Conservation (phyloP, 176 grass and related monocot genomes). For the Eleusine coracana region DNA sequence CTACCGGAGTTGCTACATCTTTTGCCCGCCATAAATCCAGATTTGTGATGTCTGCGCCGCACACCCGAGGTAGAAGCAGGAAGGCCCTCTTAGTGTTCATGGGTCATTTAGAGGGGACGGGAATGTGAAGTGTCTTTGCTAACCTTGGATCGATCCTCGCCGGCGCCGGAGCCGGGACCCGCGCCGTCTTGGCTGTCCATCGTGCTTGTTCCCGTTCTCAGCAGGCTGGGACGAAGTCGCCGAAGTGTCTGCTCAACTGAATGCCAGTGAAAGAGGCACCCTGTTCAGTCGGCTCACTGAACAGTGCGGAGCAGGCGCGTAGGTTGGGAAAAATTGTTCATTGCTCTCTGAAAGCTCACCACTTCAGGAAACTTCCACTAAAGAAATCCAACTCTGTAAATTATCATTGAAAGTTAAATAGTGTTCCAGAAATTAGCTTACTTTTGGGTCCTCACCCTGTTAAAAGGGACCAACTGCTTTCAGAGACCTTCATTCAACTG, state of each 20-base stretch:
- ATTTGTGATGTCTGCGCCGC: slow-evolving; percentile 7
- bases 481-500: too few relatives aligned
- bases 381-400: too few relatives aligned
- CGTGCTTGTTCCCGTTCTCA: not conserved
- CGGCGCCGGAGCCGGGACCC: not conserved
- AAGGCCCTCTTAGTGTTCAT: slow-evolving; percentile 22
- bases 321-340: too few relatives aligned
- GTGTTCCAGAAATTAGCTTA: too few relatives aligned
- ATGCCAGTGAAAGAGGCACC: not conserved
- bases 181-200: slow-evolving; percentile 26
- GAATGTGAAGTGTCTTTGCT: not conserved
- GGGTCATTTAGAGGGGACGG: not conserved
- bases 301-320: not conserved
- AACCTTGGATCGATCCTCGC: slow-evolving; percentile 35
- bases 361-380: too few relatives aligned
- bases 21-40: not conserved
- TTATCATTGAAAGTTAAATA: too few relatives aligned
- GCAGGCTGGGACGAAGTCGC: slow-evolving; percentile 1
- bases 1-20: not conserved
- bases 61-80: not conserved
- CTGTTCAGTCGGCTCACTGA: not conserved
- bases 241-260: not conserved
- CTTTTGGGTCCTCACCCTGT: too few relatives aligned
- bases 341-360: too few relatives aligned
- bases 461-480: too few relatives aligned